Conservation (phyloP, 345 rosid species). For the Salix caprea region DNA sequence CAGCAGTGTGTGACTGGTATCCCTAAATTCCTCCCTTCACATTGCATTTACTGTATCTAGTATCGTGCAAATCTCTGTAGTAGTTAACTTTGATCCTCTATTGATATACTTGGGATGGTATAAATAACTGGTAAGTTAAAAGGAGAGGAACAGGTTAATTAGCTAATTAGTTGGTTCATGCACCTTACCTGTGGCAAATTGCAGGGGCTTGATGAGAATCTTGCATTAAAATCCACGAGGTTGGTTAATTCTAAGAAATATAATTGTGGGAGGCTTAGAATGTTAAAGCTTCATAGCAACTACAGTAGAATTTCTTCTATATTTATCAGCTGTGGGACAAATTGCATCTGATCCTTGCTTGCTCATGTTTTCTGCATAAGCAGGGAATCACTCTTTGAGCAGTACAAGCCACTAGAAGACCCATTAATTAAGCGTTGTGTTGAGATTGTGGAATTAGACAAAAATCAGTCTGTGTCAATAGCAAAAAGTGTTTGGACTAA, state of each 20-base stretch:
- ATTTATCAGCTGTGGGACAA: neutral
- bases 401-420: constrained; percentile 71
- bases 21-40: constrained; percentile 1
- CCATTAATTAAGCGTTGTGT: constrained; percentile 63
- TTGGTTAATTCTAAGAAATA: neutral
- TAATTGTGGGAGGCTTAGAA: neutral
- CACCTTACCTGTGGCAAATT: neutral
- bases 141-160: neutral
- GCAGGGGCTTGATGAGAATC: neutral
- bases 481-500: constrained; percentile 60
- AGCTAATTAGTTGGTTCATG: neutral
- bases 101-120: neutral
- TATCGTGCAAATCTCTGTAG: neutral
- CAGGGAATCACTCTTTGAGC: constrained; percentile 61
- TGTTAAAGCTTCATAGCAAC: neutral
- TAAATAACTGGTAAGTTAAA: neutral
- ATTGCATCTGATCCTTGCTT: constrained; percentile 10
- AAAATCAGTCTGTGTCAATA: constrained; percentile 30
- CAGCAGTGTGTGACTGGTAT: neutral
- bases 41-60: too few relatives aligned
- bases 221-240: neutral
- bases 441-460: constrained; percentile 55
- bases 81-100: neutral
- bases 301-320: neutral
- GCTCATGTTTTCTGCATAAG: constrained; percentile 16